Base-by-base conservation (phyloP, 495 filamentous ascomycete species). In the Penicillium desertorum region DNA sequence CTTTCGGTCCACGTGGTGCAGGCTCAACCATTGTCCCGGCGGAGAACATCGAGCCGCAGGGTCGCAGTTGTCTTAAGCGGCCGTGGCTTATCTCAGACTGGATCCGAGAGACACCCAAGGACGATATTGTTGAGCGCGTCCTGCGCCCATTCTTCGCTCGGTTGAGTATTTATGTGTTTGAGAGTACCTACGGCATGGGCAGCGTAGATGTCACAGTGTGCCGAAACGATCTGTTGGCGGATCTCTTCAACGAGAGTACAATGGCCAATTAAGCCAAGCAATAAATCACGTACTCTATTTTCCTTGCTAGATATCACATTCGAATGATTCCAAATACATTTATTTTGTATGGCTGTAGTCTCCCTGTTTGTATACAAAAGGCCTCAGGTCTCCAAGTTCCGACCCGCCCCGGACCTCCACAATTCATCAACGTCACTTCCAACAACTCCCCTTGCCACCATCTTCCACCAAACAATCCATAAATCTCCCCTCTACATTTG, bases 101-200 rank as follows among this genome's bases (percentile, higher is more conserved):
- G 50, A 76, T 76, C 51, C 70, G 77, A 41, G 70, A 78, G 58
- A 72, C 76, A 7, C 70, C 85, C 58, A 86, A 83, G 68, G 88
- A 90, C 61, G 85, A 90, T 70, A 74, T 93, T 57, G 81, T 89
- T 27, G 82, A 83, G 50, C 83, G 87, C 62, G 81, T 96, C 34
- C 70, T 98, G 56, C 80, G 87, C 60, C 94, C 95, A 0, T 98
- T 96, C 77, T 91, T 98, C 62, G 87, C 87, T 41, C 88, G 92
- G 59, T 74, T 98, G 56, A 96, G 91, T 63, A 96, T 98, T 50
- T 89, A 86, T 66, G 87, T 88, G 8, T 98, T 95, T 71, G 95
- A 98, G 74, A 86, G 85, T 25, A 95, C 89, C 43, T 98, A 98
- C 67, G 83, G 85, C 20, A 95, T 96, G 87, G 83, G 83, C 48